These are phyloP conservation scores for Petunia axillaris DNA, from an alignment of 257 asterid species.

Conservation along the genomic window DNA sequence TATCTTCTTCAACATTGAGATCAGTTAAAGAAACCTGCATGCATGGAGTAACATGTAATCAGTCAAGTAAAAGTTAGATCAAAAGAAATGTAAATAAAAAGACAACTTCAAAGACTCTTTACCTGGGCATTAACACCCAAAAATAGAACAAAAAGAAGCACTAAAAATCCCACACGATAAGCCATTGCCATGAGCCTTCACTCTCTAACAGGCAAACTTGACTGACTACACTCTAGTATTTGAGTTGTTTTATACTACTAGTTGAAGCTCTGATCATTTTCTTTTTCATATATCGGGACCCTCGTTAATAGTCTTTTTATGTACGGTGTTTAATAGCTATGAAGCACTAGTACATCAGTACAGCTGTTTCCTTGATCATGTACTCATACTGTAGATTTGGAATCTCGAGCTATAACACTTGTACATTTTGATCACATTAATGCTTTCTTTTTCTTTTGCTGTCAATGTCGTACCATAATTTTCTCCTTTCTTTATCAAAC, in stretches of 20 bases:
- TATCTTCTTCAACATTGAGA: conserved; percentile 41
- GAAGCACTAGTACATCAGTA: neutral
- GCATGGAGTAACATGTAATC: neutral
- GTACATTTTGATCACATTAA: neutral
- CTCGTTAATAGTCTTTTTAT: neutral
- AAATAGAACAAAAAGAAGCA: neutral
- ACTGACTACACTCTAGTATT: too few species aligned
- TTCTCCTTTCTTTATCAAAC: neutral
- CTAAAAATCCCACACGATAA: neutral
- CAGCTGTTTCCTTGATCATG: neutral
- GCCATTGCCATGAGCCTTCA: neutral
- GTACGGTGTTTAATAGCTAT: neutral
- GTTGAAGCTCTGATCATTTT: neutral
- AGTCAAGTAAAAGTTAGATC: neutral
- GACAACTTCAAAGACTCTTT: neutral
- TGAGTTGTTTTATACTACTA: neutral
- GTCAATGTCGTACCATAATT: neutral
- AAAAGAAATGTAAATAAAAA: too few species aligned
- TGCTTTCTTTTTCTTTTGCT: too few species aligned
- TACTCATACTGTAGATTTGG: neutral
- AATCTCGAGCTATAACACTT: neutral
- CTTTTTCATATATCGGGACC: neutral
- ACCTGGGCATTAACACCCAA: neutral
- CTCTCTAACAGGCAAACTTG: too few species aligned
- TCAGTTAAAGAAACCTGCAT: conserved; percentile 44